These are phyloP conservation scores for Calonectria honghensis DNA, from an alignment of 2,329 filamentous ascomycete species.

Conservation along the genomic window DNA sequence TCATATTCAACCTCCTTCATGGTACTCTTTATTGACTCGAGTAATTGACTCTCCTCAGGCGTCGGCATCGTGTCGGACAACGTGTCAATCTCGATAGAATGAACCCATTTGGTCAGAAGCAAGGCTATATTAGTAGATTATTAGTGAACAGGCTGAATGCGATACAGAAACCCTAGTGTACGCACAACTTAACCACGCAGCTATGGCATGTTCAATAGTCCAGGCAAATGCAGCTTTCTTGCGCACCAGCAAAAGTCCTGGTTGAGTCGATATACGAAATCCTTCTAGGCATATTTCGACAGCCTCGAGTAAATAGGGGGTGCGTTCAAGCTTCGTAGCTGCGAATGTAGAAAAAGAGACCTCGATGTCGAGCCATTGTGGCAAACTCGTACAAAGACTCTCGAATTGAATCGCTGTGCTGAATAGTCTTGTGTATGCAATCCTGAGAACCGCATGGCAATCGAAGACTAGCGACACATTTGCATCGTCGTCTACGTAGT, in stretches of 20 bases:
- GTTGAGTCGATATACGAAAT: not conserved
- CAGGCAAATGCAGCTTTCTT: not conserved
- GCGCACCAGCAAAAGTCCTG: not conserved
- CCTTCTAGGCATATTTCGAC: not conserved
- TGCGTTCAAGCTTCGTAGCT: not conserved
- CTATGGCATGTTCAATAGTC: slow-evolving; percentile 11
- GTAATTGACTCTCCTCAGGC: not conserved
- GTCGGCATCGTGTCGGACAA: not conserved
- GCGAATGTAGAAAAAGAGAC: not conserved
- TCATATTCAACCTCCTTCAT: not conserved
- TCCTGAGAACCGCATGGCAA: not conserved
- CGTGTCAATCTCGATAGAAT: slow-evolving; percentile 5
- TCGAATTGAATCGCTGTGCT: not conserved
- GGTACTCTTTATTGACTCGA: not conserved
- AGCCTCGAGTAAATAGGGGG: not conserved
- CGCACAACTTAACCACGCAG: not conserved
- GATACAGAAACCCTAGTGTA: not conserved
- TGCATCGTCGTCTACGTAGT: not conserved
- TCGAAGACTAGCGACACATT: not conserved
- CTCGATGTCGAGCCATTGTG: not conserved
- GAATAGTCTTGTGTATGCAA: slow-evolving; percentile 2
- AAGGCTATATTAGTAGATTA: not conserved
- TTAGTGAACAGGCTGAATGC: not conserved
- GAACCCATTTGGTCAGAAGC: slow-evolving; percentile 13
- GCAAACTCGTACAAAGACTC: not conserved